Conservation (phyloP, 352 stramenopile species). For the Blastocystis hominis region DNA sequence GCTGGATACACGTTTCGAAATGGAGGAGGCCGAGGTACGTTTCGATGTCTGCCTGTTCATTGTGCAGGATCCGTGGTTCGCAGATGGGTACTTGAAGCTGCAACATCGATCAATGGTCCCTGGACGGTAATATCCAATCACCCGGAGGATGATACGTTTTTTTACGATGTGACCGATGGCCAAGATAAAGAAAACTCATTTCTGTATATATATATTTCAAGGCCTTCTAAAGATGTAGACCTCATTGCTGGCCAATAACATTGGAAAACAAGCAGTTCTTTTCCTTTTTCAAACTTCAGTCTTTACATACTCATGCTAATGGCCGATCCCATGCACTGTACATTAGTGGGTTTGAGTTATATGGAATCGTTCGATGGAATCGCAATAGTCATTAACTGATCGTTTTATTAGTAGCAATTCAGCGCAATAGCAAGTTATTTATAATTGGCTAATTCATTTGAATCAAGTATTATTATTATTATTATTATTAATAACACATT, state of each 20-base stretch:
- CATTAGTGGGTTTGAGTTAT: conserved; percentile 54
- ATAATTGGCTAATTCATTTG: too few relatives aligned
- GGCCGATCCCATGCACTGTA: conserved; percentile 29
- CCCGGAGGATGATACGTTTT: conserved; percentile 54
- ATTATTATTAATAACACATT: too few relatives aligned
- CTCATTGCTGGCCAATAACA: conserved; percentile 38
- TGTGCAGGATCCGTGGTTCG: not conserved
- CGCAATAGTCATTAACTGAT: too few relatives aligned
- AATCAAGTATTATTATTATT: too few relatives aligned
- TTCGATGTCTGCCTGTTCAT: not conserved
- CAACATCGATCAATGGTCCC: not conserved
- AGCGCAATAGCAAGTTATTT: too few relatives aligned
- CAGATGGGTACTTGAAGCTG: not conserved
- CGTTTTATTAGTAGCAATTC: too few relatives aligned
- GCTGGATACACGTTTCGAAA: conserved; percentile 31
- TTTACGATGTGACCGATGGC: conserved; percentile 47
- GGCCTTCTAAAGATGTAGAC: not conserved
- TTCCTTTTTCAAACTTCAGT: conserved; percentile 15
- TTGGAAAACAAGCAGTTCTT: not conserved
- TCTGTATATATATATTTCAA: not conserved
- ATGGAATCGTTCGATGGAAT: conserved; percentile 21
- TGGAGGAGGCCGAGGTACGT: conserved; percentile 28
- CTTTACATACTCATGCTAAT: conserved; percentile 11
- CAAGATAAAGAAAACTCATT: conserved; percentile 47
- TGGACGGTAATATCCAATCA: conserved; percentile 32